Evolutionary conservation across 2,329 filamentous ascomycete genomes (phyloP).

Genomic region (Stachybotrys echinatus): DNA sequence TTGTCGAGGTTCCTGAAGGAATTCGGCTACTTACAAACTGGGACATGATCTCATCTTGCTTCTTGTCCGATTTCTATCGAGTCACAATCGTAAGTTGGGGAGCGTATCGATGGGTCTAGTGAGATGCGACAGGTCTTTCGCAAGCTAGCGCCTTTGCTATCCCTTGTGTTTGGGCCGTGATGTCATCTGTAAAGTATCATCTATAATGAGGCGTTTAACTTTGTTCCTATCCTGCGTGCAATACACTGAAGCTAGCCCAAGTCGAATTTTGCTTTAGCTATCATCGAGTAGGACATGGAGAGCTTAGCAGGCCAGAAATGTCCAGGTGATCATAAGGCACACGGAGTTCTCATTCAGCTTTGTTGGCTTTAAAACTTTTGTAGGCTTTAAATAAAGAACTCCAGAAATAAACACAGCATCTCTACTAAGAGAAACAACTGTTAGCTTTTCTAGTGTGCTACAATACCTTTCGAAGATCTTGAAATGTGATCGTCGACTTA

Average conservation of each 20-base stretch:
- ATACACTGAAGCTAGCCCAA: background rate
- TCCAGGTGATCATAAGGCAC: background rate
- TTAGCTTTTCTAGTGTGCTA: background rate
- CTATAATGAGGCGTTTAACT: background rate
- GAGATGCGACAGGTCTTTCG: background rate
- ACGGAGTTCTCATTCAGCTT: background rate
- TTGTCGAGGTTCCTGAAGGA: background rate
- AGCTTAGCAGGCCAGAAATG: background rate
- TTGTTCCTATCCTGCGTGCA: background rate
- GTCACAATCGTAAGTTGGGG: background rate
- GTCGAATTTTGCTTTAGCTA: background rate
- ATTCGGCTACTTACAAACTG: background rate
- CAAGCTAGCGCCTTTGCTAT: background rate
- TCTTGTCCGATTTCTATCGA: background rate
- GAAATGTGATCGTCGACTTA: too few species aligned
- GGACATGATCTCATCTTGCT: background rate
- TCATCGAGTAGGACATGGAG: background rate
- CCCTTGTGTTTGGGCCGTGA: background rate
- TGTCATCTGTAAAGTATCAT: background rate
- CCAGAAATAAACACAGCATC: background rate
- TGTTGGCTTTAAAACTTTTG: background rate
- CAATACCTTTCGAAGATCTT: too few species aligned
- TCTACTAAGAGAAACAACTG: background rate
- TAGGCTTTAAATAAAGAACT: background rate
- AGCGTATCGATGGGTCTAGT: background rate